Base-by-base conservation (phyloP, 495 filamentous ascomycete species). In the Hypoxylon fragiforme region DNA sequence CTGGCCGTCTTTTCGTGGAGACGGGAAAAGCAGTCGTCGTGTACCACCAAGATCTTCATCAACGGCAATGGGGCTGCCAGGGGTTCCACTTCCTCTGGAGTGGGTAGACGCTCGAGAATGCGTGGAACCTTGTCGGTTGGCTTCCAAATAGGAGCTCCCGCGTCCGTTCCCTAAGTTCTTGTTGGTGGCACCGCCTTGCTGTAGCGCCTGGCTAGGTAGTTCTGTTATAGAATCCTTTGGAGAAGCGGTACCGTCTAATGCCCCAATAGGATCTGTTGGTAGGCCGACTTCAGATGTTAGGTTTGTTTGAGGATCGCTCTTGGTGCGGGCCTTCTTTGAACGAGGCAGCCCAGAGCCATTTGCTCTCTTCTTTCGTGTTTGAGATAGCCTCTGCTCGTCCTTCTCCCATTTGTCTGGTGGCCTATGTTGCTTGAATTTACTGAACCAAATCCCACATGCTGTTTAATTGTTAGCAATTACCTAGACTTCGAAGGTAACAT, bases 391-490 rank as follows among this genome's bases (percentile, higher is more conserved):
- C 32, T 76, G 71, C 18, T 75, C 73, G 20, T 85, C 78, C 45
- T 87, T 87, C 52, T 85, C 85, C 92, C 92, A 98, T 50, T 85
- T 83, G 36, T 90, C 82, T 40, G 83, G 76, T 1, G 94, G 94
- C 6, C 94, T 82, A 79, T 95, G 95, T 21, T 68, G 76, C 64
- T 88, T 91, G 65, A 86, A 89, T 59, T 95, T 96, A 34, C 85
- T 82, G 50, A 97, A 81, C 91, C 91, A 98, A 24, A 98, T 80
- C 11, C 94, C 94, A 63, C 94, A 98, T 60, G 94, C 82, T 84
- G 42, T 24, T 49, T 38, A 22, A 48, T 44, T 24, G 42, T 57
- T 36, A 56, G 18, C 38, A 16, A 37, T 16, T 12, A 26, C 30
- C 7, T 50, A n/a, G 3, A 16, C 30, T 8, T 50, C 13, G 3